Conservation (phyloP, 2,329 filamentous ascomycete genomes). For the Sporothrix protearum region DNA sequence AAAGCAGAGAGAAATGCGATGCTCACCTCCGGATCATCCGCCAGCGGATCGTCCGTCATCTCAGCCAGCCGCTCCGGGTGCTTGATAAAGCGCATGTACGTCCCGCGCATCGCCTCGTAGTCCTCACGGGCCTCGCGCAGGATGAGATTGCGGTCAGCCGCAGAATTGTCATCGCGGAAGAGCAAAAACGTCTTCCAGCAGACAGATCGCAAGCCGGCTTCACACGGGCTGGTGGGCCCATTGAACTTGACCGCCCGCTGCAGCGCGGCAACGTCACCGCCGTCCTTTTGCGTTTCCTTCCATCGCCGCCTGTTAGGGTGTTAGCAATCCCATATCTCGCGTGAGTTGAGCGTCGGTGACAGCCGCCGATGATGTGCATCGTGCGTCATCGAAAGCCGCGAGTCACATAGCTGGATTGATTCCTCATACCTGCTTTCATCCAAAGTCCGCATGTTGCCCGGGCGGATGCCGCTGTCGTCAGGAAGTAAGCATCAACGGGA, state of each 20-base stretch:
- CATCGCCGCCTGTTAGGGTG: slow-evolving; percentile 57
- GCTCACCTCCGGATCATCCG: slow-evolving; percentile 65
- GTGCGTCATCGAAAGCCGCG: background rate
- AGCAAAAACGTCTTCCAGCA: slow-evolving; percentile 94
- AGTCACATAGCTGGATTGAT: slow-evolving; percentile 3
- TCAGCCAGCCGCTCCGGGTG: slow-evolving; percentile 74
- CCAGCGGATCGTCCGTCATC: slow-evolving; percentile 74
- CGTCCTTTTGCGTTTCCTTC: slow-evolving; percentile 59
- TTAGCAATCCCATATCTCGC: background rate
- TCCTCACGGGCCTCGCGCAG: slow-evolving; percentile 66
- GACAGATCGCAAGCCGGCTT: slow-evolving; percentile 73
- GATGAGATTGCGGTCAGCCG: slow-evolving; percentile 63
- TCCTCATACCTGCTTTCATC: slow-evolving; percentile 49
- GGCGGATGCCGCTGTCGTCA: background rate
- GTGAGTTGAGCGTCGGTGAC: background rate
- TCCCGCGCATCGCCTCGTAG: slow-evolving; percentile 69
- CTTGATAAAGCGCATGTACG: slow-evolving; percentile 77
- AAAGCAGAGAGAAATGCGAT: background rate
- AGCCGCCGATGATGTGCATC: background rate
- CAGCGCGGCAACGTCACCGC: slow-evolving; percentile 57
- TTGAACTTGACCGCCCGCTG: slow-evolving; percentile 61
- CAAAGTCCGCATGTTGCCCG: slow-evolving; percentile 48
- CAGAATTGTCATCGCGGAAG: slow-evolving; percentile 63
- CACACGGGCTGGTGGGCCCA: slow-evolving; percentile 59
- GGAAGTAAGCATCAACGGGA: background rate